Evolutionary conservation across 1,284 basidiomycete species (phyloP), one percentile per base, ranked within the genome.

Genomic region (Polyporus tsugae): DNA sequence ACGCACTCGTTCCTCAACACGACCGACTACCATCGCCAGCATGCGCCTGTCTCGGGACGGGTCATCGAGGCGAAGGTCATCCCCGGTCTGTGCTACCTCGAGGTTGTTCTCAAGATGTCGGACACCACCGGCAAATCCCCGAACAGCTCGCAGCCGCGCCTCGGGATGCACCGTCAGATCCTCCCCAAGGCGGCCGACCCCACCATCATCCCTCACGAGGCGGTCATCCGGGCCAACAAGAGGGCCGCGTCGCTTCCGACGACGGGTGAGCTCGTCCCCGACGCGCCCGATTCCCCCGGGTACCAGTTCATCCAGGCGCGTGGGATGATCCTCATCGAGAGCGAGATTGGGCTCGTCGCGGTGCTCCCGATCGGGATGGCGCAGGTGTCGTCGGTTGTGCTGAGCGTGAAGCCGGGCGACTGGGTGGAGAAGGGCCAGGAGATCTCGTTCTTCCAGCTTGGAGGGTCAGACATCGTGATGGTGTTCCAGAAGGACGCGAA

Each of bases 281-380:
- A 71, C 33, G 70, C 73, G 4, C 75, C 75, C 6, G 69, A 76
- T 69, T 53, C 39, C 1, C 53, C 73, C 5, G 75, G 75, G 7
- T 76, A 76, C 70, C 75, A 67, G 72, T 75, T 76, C 72, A 38
- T 76, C n/a, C 75, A 76, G 62, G 68, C 74, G 13, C 72, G 72
- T 62, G 73, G 61, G 10, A 49, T 71, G 49, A 58, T 75, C 44
- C 61, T 75, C 60, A 75, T 75, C 60, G 72, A 73, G 33, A 70
- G 59, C 60, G 60, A 63, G 6, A 44, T 74, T 44, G 74, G 74
- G 15, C 69, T 70, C 64, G 74, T 75, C 66, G 74, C 74, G 33
- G 70, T 74, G 55, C 68, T 75, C 36, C 73, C 74, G 29, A 73
- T 74, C 49, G 74, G 74, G 17, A 75, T 75, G 74, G 73, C 73